These are phyloP conservation scores for Hermanozyma aechmeae DNA, from an alignment of 805 yeast genomes.

Conservation along the genomic window DNA sequence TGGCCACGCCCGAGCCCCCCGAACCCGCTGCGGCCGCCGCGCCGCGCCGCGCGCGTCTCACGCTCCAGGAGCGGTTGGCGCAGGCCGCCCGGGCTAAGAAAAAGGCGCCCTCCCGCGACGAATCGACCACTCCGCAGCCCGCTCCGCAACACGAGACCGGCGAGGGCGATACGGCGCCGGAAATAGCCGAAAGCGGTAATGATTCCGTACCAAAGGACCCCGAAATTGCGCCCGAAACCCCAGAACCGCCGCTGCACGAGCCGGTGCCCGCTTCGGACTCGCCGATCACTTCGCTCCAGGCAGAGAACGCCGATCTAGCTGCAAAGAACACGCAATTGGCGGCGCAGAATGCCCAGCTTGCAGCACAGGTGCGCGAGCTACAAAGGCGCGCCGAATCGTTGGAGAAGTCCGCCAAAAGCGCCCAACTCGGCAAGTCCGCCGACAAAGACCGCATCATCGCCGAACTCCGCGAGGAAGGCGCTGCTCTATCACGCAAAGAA, in stretches of 20 bases:
- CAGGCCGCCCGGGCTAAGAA: conserved; percentile 56
- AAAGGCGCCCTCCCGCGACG: conserved; percentile 14
- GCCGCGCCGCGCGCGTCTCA: too few species aligned
- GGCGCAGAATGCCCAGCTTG: too few species aligned
- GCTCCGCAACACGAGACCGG: background rate
- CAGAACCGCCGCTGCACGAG: conserved; percentile 1
- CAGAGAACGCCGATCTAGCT: background rate
- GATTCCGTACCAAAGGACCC: background rate
- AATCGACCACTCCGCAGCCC: background rate
- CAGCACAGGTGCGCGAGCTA: too few species aligned
- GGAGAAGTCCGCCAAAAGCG: background rate
- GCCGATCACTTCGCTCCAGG: conserved; percentile 1
- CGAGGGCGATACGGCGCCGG: background rate
- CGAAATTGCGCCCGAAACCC: conserved; percentile 1
- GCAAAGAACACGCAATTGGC: conserved; percentile 1
- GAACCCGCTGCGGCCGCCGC: too few species aligned
- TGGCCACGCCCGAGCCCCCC: too few species aligned
- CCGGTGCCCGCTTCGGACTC: background rate
- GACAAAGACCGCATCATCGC: conserved; percentile 55
- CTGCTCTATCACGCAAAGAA: conserved; percentile 61
- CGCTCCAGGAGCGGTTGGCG: conserved; percentile 80
- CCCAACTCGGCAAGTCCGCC: conserved; percentile 14
- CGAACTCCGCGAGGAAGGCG: conserved; percentile 68
- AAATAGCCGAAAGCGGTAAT: background rate
- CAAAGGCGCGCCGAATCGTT: background rate